Evolutionary conservation across 2,329 filamentous ascomycete species (phyloP), one percentile per base, ranked within the genome.

Genomic region (Cercospora zeae-maydis): DNA sequence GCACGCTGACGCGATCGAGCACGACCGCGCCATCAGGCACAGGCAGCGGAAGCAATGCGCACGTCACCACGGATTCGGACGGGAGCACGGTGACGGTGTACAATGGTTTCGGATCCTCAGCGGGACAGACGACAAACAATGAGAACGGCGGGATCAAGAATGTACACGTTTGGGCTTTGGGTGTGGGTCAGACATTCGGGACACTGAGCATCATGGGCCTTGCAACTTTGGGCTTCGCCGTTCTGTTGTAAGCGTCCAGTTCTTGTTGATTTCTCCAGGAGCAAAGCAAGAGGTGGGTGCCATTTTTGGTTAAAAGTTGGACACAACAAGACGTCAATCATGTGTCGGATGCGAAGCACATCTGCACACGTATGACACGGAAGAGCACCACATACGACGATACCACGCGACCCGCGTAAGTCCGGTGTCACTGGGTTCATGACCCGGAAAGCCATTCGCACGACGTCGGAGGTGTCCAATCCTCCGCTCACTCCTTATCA

Each of bases 161-260:
- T 30, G 56, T 67, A 16, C 73, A 74, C 10, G 71, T 76, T 24
- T 69, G 79, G 61, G 76, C 82, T 63, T 69, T 86, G 71, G 78
- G 84, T 61, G 75, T 85, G 27, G 82, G 83, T 16, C 80, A 82
- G 61, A 79, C 82, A 30, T 87, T 86, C 70, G 84, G 85, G 36
- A 74, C 86, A 14, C 79, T 81, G 54, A 75, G 83, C 11, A 73
- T 88, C 6, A 76, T 84, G 45, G 80, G 80, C 57, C 81, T 81
- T 33, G 76, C 88, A 59, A 80, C 86, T 66, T 81, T 82, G 45
- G 86, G 85, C 14, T 86, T 88, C 69, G 80, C 84, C 37, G 62
- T 76, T 8, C 56, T 76, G 33, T 67, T 76, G 51, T 76, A 69
- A 30, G 42, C 27, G 42, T 7, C 21, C 24, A 27, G 13, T 6